Percentiles rank a stretch among this genome's conserved stretches.
Evolutionary conservation across 108 stramenopile species (phyloP).

Genomic region (Mediolabrus comicus): DNA sequence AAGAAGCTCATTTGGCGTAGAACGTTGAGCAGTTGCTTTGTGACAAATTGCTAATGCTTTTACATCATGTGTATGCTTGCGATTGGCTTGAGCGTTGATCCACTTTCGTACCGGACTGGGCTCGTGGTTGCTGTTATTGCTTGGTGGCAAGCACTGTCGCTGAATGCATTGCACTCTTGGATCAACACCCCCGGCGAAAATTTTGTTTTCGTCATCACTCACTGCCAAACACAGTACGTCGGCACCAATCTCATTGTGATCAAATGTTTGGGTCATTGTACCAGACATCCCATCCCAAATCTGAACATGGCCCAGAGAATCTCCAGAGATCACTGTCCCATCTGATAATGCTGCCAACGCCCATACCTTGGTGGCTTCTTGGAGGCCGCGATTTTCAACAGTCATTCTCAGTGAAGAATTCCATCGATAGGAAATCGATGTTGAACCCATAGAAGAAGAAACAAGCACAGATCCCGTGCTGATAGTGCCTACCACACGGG

Average conservation of each 20-base stretch:
- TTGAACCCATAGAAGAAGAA: slow-evolving; percentile 23
- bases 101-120: slow-evolving; percentile 53
- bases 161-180: slow-evolving; percentile 84
- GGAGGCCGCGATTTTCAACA: slow-evolving; percentile 72
- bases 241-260: slow-evolving; percentile 75
- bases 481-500: slow-evolving; percentile 30
- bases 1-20: slow-evolving; percentile 55
- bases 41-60: slow-evolving; percentile 72
- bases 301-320: slow-evolving; percentile 89
- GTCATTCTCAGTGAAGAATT: slow-evolving; percentile 81
- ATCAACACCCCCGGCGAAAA: slow-evolving; percentile 95
- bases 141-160: slow-evolving; percentile 27
- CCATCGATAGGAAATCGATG: slow-evolving; percentile 42
- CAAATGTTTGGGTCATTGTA: slow-evolving; percentile 77
- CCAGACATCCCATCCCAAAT: slow-evolving; percentile 89
- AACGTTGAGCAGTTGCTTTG: slow-evolving; percentile 10
- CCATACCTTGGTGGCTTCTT: slow-evolving; percentile 85
- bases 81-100: slow-evolving; percentile 77
- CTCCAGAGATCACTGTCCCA: slow-evolving; percentile 87
- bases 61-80: slow-evolving; percentile 94
- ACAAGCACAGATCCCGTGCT: slow-evolving; percentile 35
- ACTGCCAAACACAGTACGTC: slow-evolving; percentile 88
- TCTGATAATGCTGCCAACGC: slow-evolving; percentile 69
- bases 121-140: neutral
- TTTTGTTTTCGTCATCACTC: slow-evolving; percentile 64